Evolutionary conservation across 805 yeast genomes (phyloP), one percentile per base, ranked within the genome.

Genomic region (Kregervanrija fluxuum): DNA sequence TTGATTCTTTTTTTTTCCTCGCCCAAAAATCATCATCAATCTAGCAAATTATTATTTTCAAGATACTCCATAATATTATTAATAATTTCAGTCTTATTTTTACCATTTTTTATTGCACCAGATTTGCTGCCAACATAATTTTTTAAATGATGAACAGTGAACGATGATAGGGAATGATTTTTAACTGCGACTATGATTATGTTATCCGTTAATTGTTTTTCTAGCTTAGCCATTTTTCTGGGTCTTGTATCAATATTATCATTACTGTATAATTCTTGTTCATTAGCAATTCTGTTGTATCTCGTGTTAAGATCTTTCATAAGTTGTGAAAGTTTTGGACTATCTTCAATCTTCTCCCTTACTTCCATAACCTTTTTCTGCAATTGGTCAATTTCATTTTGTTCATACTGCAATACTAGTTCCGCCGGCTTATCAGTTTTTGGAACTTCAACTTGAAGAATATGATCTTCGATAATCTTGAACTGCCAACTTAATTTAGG

Each of bases 401-500:
- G 41, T 4, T 43, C n/a, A 35, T 59, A 57, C 34, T 49, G 54
- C 35, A 38, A 46, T 5, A 52, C 28, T 11, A 38, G 45, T 13
- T 44, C 48, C 13, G 52, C 49, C 3, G 39, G 38, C 9, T 33
- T 36, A 17, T 38, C 47, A 30, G 28, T 40, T 4, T 37, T 36
- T 5, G 43, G 37, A 8, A 43, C 35, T 14, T 32, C 64, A n/a
- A 64, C 53, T 42, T 85, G 90, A 40, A 88, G 63, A 13, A 85
- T 69, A 45, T 77, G 75, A 42, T 83, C 82, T 53, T 82, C 81
- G 14, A 88, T 60, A 0, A 80, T 64, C 46, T 75, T 74, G 60
- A 77, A 80, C 55, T 81, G 85, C 69, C 81, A 82, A 48, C 79
- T 79, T 35, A 88, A 60, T 3, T 74, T 66, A 0, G 95, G 95